Base-by-base conservation (phyloP, 305 asterid genomes). In the Plantago coronopus region DNA sequence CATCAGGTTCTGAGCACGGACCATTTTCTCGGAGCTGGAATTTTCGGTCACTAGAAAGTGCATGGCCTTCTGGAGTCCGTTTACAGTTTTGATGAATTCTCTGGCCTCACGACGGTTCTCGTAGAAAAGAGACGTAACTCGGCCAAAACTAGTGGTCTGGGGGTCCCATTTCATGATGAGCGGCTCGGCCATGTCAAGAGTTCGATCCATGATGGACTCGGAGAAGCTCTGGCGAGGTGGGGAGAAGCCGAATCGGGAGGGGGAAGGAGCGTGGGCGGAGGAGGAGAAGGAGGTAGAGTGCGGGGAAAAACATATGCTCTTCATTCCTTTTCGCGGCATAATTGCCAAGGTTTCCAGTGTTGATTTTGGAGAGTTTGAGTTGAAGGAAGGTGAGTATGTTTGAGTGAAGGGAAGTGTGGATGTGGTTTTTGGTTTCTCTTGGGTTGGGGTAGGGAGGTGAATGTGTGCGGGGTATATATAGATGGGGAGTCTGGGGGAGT, bases 291-390 rank as follows among this genome's bases (percentile, higher is more conserved):
- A 61, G 5, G 82, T 54, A 5, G 54, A 23, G 46, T 71, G 78
- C 0, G 84, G 83, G 17, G 89, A 81, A 51, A 81, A 84, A 14
- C 72, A 78, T 20, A 86, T 23, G 48, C 72, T 75, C 27, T 68
- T 78, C 95, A 85, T 84, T 64, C 88, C 88, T 79, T 87, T 83
- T 31, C 82, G 68, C 25, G 95, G 88, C 97, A 88, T 83, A 9
- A 10, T 55, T 43, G 48, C 9, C 2, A 7, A 34, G 7, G 38
- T 9, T 25, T 25, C 29, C 29, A 25, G 5, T 27, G 3, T 27
- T 3, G 34, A 3, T n/a, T 19, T 40, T 12, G 21, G 20, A 6
- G 4, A n/a, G 29, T 27, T 16, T 27, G 1, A 21, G 25, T 16
- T 43, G 64, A 54, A 13, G 49, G 3, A 15, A 15, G 43, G 17